Evolutionary conservation across 768 basidiomycete species (phyloP).

Genomic region (Hebeloma cylindrosporum): DNA sequence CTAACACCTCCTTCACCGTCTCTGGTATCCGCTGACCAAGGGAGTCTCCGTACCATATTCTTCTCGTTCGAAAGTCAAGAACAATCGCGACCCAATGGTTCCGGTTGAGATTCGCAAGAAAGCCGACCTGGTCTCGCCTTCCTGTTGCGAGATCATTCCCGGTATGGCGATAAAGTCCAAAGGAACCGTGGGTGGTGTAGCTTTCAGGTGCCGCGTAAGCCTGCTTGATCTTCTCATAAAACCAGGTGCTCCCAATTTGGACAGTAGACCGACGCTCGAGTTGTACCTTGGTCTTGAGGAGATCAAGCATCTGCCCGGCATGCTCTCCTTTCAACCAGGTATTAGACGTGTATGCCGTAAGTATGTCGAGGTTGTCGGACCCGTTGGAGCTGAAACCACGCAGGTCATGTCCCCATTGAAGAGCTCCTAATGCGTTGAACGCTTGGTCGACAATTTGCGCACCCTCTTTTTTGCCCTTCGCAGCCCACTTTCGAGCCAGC

Average conservation of each 20-base stretch:
- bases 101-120: conserved; percentile 4
- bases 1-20: background rate
- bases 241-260: background rate
- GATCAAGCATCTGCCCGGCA: background rate
- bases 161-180: background rate
- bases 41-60: conserved; percentile 11
- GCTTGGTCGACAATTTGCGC: background rate
- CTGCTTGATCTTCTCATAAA: background rate
- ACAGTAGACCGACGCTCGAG: background rate
- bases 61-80: conserved; percentile 1
- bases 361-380: background rate
- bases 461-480: no score
- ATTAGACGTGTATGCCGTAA: background rate
- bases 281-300: background rate
- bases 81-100: conserved; percentile 12
- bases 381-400: background rate
- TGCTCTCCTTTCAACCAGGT: conserved; percentile 2
- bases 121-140: background rate
- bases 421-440: background rate
- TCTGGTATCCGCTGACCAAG: background rate
- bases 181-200: background rate
- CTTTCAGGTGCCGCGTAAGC: background rate
- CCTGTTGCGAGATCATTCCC: background rate
- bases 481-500: no score
- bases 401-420: background rate